Conservation (phyloP, 768 basidiomycete species). For the Terana coerulea region DNA sequence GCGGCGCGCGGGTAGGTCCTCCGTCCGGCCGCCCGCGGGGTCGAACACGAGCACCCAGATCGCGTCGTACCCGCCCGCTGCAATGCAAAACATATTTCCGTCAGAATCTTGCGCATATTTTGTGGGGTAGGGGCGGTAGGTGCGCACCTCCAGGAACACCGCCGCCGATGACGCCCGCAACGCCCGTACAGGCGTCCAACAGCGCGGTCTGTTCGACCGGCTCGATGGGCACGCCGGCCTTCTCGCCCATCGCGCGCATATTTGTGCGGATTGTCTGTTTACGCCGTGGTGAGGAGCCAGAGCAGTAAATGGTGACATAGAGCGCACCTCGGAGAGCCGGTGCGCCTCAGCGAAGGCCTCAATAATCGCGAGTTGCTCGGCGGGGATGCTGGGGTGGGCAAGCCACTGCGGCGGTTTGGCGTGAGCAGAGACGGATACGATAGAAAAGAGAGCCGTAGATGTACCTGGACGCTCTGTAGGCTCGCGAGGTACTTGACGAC, state of each 20-base stretch:
- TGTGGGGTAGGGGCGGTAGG: background rate
- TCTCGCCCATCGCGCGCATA: constrained; percentile 82
- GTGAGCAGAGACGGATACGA: background rate
- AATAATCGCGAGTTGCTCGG: constrained; percentile 41
- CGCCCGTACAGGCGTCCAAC: constrained; percentile 69
- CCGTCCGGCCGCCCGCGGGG: constrained; percentile 38
- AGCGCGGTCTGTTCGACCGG: constrained; percentile 83
- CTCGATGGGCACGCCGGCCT: constrained; percentile 83
- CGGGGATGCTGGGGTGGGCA: constrained; percentile 50
- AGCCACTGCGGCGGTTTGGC: constrained; percentile 19
- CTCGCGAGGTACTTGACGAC: constrained; percentile 62
- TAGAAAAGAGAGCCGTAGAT: constrained; percentile 10
- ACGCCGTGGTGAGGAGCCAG: background rate
- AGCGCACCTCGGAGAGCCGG: constrained; percentile 51
- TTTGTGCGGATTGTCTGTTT: constrained; percentile 65
- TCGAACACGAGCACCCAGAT: constrained; percentile 89
- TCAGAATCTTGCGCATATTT: background rate
- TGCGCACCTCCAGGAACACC: constrained; percentile 92
- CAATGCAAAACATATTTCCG: background rate
- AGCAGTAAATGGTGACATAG: background rate
- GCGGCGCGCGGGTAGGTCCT: constrained; percentile 46
- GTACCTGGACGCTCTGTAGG: constrained; percentile 54
- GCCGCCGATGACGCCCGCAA: constrained; percentile 87
- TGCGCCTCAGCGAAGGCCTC: constrained; percentile 57
- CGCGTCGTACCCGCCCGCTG: constrained; percentile 97